A percentile compares a stretch with the other conserved stretches of the same genome.
phyloP scores from a whole-genome alignment of 1,284 basidiomycete species.

The Irpex sp. region DNA sequence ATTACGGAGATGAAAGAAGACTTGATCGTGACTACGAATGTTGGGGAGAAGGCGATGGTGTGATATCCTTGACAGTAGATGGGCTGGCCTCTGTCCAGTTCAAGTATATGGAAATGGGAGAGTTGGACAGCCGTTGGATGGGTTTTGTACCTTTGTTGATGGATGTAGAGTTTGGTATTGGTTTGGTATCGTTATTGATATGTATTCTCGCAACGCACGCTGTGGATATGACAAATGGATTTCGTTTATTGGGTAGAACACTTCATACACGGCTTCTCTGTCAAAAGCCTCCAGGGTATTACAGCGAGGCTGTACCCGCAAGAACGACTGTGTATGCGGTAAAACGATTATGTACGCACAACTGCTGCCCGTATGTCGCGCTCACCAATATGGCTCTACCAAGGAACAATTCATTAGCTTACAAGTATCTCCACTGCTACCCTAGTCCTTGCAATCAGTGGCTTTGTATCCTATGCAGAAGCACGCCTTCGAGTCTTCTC shows the following conservation, averaged over 20 bases:
- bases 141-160: background rate
- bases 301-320: too few species aligned
- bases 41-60: background rate
- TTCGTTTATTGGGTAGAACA: background rate
- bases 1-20: constrained; percentile 1
- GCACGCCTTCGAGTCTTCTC: too few species aligned
- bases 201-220: background rate
- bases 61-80: background rate
- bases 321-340: too few species aligned
- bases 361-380: too few species aligned
- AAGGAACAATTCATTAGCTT: too few species aligned
- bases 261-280: too few species aligned
- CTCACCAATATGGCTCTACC: too few species aligned
- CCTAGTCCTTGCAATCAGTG: too few species aligned
- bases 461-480: too few species aligned
- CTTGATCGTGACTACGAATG: background rate
- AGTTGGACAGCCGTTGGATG: background rate
- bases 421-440: too few species aligned
- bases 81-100: background rate
- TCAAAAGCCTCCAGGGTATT: too few species aligned
- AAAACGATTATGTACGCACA: too few species aligned
- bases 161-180: background rate
- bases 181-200: background rate
- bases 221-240: background rate
- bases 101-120: background rate